Evolutionary conservation across 305 asterid species (phyloP), one percentile per base, ranked within the genome.

Genomic region (Fraxinus dipetala): DNA sequence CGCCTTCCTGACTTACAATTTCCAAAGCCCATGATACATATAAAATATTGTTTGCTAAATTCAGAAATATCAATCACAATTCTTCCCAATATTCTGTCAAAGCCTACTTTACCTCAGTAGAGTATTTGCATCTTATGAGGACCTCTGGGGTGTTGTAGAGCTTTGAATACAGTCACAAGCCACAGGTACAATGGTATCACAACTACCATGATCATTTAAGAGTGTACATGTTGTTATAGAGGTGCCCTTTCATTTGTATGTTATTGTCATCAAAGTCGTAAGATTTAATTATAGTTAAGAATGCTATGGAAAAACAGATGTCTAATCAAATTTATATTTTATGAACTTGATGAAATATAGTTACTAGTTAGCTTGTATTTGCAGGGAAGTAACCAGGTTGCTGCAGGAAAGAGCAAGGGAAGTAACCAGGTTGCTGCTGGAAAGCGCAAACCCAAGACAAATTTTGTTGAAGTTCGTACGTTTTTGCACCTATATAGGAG

Each of bases 401-500:
- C 89, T 69, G 74, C 90, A 63, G 97, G 99, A 84, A 87, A 89
- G 77, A 89, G 94, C 78, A 96, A 96, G 22, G 10, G 24, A 86
- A 79, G 56, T 80, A 82, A 85, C 80, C 87, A 89, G 84, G 87
- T 43, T 72, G 79, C 89, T 72, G 73, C 90, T 63, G 97, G 99
- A 84, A 87, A 89, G 77, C 89, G 93, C 79, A 96, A 96, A 87
- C 97, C 99, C 20, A 96, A 96, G 92, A 88, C 97, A 79, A 96
- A 96, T 87, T 96, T 95, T 91, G 99, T 92, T 69, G 99, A 96
- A 89, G 87, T 94, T 76, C 98, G 99, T 36, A 96, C 98, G 36
- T 96, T 94, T 91, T 96, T 90, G 98, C 99, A 96, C 84, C 93
- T 96, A 78, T 96, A 90, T 83, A 90, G 98, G 84, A 93, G 97